A percentile compares a stretch with the other conserved stretches of the same genome.
These are phyloP conservation scores for Colletotrichum noveboracense DNA, from an alignment of 2,329 filamentous ascomycete species.

Conservation along the genomic window DNA sequence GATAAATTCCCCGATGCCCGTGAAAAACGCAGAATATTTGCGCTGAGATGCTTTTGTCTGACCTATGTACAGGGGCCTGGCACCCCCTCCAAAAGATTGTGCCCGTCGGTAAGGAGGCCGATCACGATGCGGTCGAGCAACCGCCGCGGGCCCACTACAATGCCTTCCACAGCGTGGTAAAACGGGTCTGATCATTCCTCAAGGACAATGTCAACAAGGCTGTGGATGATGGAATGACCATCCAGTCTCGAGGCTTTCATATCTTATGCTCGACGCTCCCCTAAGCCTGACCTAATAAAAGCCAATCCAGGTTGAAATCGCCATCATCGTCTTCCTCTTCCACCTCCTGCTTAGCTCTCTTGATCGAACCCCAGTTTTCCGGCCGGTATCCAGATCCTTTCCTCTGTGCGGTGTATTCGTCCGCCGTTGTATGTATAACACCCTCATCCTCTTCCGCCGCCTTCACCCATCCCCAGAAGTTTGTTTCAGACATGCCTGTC, in stretches of 20 bases:
- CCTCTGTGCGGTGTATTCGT: background rate
- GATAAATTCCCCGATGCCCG: background rate
- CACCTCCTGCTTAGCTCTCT: background rate
- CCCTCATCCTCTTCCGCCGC: background rate
- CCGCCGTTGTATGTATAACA: background rate
- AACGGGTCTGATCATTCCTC: background rate
- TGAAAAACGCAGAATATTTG: background rate
- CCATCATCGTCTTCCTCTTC: background rate
- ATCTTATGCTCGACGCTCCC: background rate
- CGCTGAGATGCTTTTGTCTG: background rate
- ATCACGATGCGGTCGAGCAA: background rate
- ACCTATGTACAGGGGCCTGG: background rate
- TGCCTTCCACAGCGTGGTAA: background rate
- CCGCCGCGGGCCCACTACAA: background rate
- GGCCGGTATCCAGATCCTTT: background rate
- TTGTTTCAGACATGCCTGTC: background rate
- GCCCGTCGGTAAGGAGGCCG: background rate
- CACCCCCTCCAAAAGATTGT: background rate
- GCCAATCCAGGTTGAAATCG: background rate
- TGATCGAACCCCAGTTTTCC: background rate
- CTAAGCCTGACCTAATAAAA: background rate
- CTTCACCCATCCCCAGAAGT: constrained; percentile 24
- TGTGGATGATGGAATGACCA: background rate
- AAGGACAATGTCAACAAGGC: background rate
- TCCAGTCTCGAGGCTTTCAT: background rate